These are phyloP conservation scores for Aphanomyces astaci DNA, from an alignment of 352 stramenopile genomes.

Conservation along the genomic window DNA sequence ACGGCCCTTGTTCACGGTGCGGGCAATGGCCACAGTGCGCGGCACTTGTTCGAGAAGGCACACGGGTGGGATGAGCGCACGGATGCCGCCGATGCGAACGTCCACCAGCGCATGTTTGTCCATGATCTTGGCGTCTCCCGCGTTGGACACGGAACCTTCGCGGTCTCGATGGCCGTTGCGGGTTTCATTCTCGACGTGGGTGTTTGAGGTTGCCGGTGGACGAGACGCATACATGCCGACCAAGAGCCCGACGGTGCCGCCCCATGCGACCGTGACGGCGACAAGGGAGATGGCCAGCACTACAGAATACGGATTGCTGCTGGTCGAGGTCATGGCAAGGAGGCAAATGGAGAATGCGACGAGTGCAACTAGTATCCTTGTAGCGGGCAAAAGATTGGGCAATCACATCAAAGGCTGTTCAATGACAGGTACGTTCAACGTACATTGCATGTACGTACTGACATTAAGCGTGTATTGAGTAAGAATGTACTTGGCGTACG, in stretches of 20 bases:
- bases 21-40: slow-evolving; percentile 54
- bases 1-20: slow-evolving; percentile 35
- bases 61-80: slow-evolving; percentile 53
- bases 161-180: background rate
- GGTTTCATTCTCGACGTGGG: too few species aligned
- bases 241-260: slow-evolving; percentile 2
- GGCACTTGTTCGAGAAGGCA: slow-evolving; percentile 69
- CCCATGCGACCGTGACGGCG: slow-evolving; percentile 19
- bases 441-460: background rate
- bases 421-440: background rate
- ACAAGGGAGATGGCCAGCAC: slow-evolving; percentile 7
- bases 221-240: slow-evolving; percentile 8
- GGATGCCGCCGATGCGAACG: slow-evolving; percentile 31
- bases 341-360: background rate
- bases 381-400: background rate
- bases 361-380: too few species aligned
- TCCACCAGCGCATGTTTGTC: slow-evolving; percentile 16
- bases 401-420: background rate
- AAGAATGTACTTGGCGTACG: too few species aligned
- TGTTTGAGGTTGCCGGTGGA: too few species aligned
- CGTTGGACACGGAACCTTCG: slow-evolving; percentile 13
- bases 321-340: background rate
- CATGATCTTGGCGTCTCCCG: slow-evolving; percentile 13
- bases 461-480: too few species aligned
- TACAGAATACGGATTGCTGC: background rate